phyloP scores from a whole-genome alignment of 495 filamentous ascomycete genomes.

The Clavariopsis aquatica region DNA sequence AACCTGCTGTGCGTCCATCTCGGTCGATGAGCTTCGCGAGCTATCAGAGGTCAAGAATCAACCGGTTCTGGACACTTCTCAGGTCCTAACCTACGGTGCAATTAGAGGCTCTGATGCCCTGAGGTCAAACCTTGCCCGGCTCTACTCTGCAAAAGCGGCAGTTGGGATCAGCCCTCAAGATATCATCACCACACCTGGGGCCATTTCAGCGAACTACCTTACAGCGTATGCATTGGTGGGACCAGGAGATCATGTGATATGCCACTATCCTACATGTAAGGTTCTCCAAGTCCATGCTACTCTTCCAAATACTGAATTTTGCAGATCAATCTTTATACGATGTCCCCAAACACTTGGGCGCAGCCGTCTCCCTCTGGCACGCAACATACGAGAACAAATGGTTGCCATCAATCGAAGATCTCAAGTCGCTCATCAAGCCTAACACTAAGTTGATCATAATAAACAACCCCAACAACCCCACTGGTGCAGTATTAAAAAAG shows the following conservation, averaged over 20 bases:
- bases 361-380: conserved; percentile 80
- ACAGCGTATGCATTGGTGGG: conserved; percentile 72
- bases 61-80: conserved; percentile 47
- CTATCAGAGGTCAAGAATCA: conserved; percentile 58
- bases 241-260: conserved; percentile 85
- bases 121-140: conserved; percentile 60
- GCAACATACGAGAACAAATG: conserved; percentile 65
- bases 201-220: conserved; percentile 82
- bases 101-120: conserved; percentile 70
- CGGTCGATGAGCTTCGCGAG: conserved; percentile 66
- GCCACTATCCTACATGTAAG: conserved; percentile 75
- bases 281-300: neutral
- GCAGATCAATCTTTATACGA: conserved; percentile 76
- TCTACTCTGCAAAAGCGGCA: conserved; percentile 60
- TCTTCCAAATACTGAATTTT: neutral
- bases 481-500: conserved; percentile 68
- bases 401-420: conserved; percentile 65
- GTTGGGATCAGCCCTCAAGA: conserved; percentile 61
- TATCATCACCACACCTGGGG: conserved; percentile 76
- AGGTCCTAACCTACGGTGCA: conserved; percentile 66
- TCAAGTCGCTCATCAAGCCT: conserved; percentile 65
- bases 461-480: conserved; percentile 89
- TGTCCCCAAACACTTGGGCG: conserved; percentile 74
- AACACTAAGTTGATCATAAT: conserved; percentile 77
- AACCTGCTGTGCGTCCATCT: conserved; percentile 81